These are phyloP conservation scores for Talaromyces thailandensis DNA, from an alignment of 495 filamentous ascomycete species.

Conservation along the genomic window DNA sequence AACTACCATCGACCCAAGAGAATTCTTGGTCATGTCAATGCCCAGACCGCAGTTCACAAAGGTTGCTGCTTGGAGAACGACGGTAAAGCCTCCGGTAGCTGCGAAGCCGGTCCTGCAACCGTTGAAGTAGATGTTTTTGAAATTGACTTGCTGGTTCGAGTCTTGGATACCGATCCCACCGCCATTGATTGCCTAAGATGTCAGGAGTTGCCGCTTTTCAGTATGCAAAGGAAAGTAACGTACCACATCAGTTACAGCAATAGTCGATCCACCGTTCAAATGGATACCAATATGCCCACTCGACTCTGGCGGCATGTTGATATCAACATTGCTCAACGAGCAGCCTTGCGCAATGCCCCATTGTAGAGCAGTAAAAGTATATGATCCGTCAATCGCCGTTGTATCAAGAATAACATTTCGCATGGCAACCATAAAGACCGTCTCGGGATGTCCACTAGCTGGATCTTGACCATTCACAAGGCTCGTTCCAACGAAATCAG, in stretches of 20 bases:
- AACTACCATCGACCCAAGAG: slow-evolving; percentile 43
- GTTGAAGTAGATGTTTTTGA: slow-evolving; percentile 38
- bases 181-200: slow-evolving; percentile 33
- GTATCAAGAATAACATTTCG: slow-evolving; percentile 37
- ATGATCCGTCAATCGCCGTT: slow-evolving; percentile 15
- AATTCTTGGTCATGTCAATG: slow-evolving; percentile 25
- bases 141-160: slow-evolving; percentile 44
- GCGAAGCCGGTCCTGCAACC: slow-evolving; percentile 27
- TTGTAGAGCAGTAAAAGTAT: slow-evolving; percentile 30
- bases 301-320: slow-evolving; percentile 51
- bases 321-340: slow-evolving; percentile 62
- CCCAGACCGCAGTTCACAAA: slow-evolving; percentile 25
- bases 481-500: slow-evolving; percentile 9
- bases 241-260: slow-evolving; percentile 39
- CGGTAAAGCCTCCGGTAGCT: slow-evolving; percentile 30
- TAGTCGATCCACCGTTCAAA: slow-evolving; percentile 33
- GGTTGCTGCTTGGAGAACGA: slow-evolving; percentile 26
- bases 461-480: slow-evolving; percentile 23
- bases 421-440: slow-evolving; percentile 31
- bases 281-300: slow-evolving; percentile 47
- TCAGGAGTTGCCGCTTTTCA: slow-evolving; percentile 7
- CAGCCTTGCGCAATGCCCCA: slow-evolving; percentile 68
- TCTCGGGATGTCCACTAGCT: slow-evolving; percentile 23
- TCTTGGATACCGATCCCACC: slow-evolving; percentile 38
- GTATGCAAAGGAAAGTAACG: slow-evolving; percentile 10